Evolutionary conservation across 1,139 yeast species (phyloP), one percentile per base, ranked within the genome.

Genomic region (Candida sojae): DNA sequence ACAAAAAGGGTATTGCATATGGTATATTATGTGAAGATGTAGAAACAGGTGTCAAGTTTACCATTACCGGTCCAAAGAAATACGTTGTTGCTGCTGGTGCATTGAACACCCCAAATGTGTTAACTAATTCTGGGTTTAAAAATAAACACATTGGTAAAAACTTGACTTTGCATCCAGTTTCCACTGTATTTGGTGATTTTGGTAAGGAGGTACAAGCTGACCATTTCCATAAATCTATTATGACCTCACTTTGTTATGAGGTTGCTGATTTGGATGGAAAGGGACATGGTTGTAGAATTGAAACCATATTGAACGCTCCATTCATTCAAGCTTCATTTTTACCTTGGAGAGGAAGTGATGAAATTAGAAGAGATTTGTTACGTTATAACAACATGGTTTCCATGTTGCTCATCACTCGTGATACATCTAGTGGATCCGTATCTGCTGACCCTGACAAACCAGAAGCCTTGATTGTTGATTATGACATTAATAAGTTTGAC

Each of bases 251-350:
- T 1, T 71, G 80, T 58, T 69, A 74, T 12, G 73, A 79, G 57
- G 72, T 66, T 29, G 83, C 73, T 48, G 81, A 82, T 54, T 55
- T 79, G 34, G 86, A 82, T 58, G 85, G 85, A 2, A 66, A 73
- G 51, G 80, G 73, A 2, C 84, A 81, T 57, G 87, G 87, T 2
- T 79, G 83, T 10, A 77, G 75, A 60, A 70, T 82, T 48, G 86
- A 82, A 61, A 68, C 84, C 2, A 54, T 79, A 21, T 66, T 77
- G 39, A 82, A 79, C 55, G 64, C 73, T 10, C 86, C 86, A 2
- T 61, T 61, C 43, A 51, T 78, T 25, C 71, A 73, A 47, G 51
- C 67, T 17, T 62, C 63, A 23, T 73, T 73, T 52, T 43, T 69
- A 9, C 84, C 84, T 4, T 82, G 83, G 82, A 54, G 60, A 23